Base-by-base conservation (phyloP, 2,329 filamentous ascomycete genomes). In the Acrodontium crateriforme region DNA sequence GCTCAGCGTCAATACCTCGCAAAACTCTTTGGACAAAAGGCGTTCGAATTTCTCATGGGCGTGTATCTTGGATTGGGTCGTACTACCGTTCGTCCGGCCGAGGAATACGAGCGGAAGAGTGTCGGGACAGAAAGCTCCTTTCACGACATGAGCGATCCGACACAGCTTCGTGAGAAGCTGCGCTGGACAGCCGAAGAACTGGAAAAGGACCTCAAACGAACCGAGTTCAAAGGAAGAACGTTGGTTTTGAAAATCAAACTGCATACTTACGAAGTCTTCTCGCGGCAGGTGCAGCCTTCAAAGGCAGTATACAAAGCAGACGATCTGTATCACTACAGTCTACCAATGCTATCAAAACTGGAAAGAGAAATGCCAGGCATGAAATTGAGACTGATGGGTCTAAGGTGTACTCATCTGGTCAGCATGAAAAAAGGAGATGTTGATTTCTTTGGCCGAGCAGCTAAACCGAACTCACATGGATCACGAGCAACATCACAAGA, bases 121-220 rank as follows among this genome's bases (percentile, higher is more conserved):
- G 79, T 95, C 1, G 87, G 89, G 11, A 94, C 85, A 0, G 89
- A 98, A 54, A 79, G 78, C 36, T 95, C 87, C 0, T 98, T 98
- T 44, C 63, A 69, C 20, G 85, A 94, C 26, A 72, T 92, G 45
- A 71, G 69, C 2, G 74, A 77, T 29, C 70, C 75, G 9, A 53
- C 58, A 1, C 69, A 76, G 32, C 60, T 95, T 3, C 67, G 78
- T 12, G 73, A 76, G 10, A 91, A 92, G 50, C 66, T 98, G 5
- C 68, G 73, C n/a, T 68, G 66, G 49, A 85, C 76, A 2, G 83
- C 89, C 0, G 75, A 84, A 37, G 84, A 92, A 38, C 61, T 98
- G 3, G 84, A 93, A 49, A 78, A 79, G 40, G 87, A 95, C 45
- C 65, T 95, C 58, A 65, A 67, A 32, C 69, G 73, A 15, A 82